These are phyloP conservation scores for Moesziomyces sp. DNA, from an alignment of 1,284 basidiomycete species.

Conservation along the genomic window DNA sequence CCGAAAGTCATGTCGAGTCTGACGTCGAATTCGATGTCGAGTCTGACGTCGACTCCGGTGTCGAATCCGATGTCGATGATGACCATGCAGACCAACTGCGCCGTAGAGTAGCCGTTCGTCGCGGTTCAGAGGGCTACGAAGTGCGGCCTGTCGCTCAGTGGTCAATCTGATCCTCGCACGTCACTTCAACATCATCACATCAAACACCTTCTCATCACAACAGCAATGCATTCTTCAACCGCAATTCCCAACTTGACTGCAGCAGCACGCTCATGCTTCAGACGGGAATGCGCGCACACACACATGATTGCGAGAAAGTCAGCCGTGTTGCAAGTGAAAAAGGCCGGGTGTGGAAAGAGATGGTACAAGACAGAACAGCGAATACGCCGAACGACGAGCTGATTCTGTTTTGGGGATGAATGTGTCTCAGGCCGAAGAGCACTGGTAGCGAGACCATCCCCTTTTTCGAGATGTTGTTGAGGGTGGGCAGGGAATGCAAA, in stretches of 20 bases:
- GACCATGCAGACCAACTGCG: not conserved
- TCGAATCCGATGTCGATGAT: not conserved
- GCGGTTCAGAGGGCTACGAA: conserved; percentile 50
- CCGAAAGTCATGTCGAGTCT: not conserved
- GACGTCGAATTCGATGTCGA: conserved; percentile 7
- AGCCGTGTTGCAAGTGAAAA: conserved; percentile 1
- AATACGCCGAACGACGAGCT: not conserved
- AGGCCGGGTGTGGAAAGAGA: conserved; percentile 9
- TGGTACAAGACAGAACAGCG: conserved; percentile 22
- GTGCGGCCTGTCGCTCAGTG: conserved; percentile 27
- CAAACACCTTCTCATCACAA: not conserved
- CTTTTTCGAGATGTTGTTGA: conserved; percentile 10
- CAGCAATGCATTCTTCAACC: not conserved
- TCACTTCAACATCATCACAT: not conserved
- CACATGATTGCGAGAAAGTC: not conserved
- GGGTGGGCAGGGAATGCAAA: not conserved
- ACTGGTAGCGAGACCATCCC: conserved; percentile 2
- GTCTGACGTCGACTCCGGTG: not conserved
- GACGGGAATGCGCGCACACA: too few relatives aligned
- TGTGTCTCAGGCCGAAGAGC: not conserved
- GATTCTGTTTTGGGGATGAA: not conserved
- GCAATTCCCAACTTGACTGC: too few relatives aligned
- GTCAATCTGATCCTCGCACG: conserved; percentile 6
- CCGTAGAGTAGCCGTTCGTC: conserved; percentile 13
- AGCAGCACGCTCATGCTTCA: too few relatives aligned